Evolutionary conservation across 805 yeast species (phyloP).

Genomic region (Cyberlindnera euphorbiae): DNA sequence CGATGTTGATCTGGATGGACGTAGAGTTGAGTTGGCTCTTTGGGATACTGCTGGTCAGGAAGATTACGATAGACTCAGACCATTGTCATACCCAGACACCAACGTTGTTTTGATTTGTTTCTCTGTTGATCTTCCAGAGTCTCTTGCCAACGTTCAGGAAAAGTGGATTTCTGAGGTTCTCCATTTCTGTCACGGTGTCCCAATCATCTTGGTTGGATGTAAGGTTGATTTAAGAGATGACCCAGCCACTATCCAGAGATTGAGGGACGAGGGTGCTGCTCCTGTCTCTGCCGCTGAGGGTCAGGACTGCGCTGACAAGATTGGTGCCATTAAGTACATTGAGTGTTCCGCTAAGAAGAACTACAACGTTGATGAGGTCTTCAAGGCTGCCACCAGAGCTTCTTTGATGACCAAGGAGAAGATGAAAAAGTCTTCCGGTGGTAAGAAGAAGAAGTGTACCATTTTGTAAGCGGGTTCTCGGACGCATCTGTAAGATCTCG

Average conservation of each 20-base stretch:
- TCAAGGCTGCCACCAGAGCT: constrained; percentile 89
- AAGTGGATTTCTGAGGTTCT: constrained; percentile 93
- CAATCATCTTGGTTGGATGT: constrained; percentile 89
- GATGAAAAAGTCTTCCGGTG: constrained; percentile 47
- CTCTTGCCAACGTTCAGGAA: constrained; percentile 89
- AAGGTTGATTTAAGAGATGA: constrained; percentile 86
- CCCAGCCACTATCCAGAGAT: constrained; percentile 66
- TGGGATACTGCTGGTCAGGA: constrained; percentile 99
- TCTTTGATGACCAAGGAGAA: constrained; percentile 54
- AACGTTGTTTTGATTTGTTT: constrained; percentile 90
- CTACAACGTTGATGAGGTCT: constrained; percentile 89
- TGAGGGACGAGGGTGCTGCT: constrained; percentile 68
- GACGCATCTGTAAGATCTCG: too few relatives aligned
- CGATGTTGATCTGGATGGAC: constrained; percentile 88
- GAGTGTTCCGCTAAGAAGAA: constrained; percentile 93
- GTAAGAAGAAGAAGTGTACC: constrained; percentile 50
- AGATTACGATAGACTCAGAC: constrained; percentile 92
- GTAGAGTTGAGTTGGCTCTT: constrained; percentile 86
- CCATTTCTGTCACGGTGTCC: constrained; percentile 92
- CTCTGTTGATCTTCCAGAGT: constrained; percentile 86
- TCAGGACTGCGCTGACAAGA: constrained; percentile 80
- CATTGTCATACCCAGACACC: constrained; percentile 87
- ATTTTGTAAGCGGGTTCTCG: constrained; percentile 50
- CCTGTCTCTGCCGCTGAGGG: constrained; percentile 84
- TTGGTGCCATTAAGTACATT: constrained; percentile 79